Evolutionary conservation across 805 yeast species (phyloP).

Genomic region (Myxozyma nipponensis): DNA sequence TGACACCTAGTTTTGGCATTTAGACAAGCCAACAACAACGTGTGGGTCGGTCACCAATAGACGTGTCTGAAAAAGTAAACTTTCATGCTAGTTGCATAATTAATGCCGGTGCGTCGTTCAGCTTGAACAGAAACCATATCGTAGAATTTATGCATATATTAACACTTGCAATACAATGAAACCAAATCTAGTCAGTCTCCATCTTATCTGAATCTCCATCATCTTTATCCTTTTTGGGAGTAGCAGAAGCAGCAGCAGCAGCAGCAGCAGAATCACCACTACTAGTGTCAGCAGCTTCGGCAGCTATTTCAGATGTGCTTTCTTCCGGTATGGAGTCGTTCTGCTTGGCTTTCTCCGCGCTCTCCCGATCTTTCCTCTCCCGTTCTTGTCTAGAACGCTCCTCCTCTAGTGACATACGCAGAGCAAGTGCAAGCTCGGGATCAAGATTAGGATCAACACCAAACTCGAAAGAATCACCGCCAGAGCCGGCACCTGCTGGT

Average conservation of each 20-base stretch:
- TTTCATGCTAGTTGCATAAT: too few species aligned
- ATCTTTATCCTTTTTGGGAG: neutral
- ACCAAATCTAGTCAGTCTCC: conserved; percentile 18
- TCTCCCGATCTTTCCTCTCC: conserved; percentile 29
- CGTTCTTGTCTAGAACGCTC: conserved; percentile 89
- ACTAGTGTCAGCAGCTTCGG: neutral
- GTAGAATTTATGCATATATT: neutral
- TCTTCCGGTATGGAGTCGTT: conserved; percentile 24
- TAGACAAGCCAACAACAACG: too few species aligned
- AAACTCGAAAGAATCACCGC: conserved; percentile 51
- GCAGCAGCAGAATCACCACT: conserved; percentile 2
- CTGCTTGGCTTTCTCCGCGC: conserved; percentile 8
- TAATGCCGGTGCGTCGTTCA: too few species aligned
- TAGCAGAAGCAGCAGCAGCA: neutral
- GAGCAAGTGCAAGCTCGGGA: conserved; percentile 94
- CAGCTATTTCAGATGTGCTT: conserved; percentile 10
- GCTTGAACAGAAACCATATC: too few species aligned
- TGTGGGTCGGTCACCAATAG: too few species aligned
- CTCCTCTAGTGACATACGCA: conserved; percentile 90
- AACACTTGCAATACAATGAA: neutral
- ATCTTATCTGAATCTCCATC: conserved; percentile 16
- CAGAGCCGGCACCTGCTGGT: conserved; percentile 45
- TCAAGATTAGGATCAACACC: conserved; percentile 87
- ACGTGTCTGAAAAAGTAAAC: too few species aligned
- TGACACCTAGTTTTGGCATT: too few species aligned